Percentiles rank a stretch among this genome's conserved stretches.
Evolutionary conservation across 805 yeast species (phyloP).

Genomic region (Barnettozyma botsteinii): DNA sequence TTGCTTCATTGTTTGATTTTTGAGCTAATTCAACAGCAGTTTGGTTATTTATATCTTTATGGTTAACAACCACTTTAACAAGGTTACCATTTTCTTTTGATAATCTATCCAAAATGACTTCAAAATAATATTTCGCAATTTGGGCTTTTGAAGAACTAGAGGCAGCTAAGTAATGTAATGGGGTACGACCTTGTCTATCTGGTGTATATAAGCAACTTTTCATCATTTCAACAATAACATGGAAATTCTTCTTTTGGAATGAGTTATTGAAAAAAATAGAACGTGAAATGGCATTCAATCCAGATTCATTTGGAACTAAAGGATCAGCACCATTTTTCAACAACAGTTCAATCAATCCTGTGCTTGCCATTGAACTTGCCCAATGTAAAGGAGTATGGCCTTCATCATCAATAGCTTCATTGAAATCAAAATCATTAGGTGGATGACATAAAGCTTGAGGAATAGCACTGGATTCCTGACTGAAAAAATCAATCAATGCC

Average conservation of each 20-base stretch:
- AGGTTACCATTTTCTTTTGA: slow-evolving; percentile 35
- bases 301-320: slow-evolving; percentile 43
- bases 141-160: slow-evolving; percentile 43
- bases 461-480: slow-evolving; percentile 30
- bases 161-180: slow-evolving; percentile 62
- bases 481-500: slow-evolving; percentile 44
- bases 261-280: slow-evolving; percentile 69
- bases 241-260: slow-evolving; percentile 55
- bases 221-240: slow-evolving; percentile 50
- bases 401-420: slow-evolving; percentile 68
- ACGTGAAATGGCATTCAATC: slow-evolving; percentile 67
- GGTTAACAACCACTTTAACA: slow-evolving; percentile 58
- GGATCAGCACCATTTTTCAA: slow-evolving; percentile 60
- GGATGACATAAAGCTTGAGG: slow-evolving; percentile 41
- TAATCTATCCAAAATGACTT: slow-evolving; percentile 40
- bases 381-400: slow-evolving; percentile 81
- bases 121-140: slow-evolving; percentile 51
- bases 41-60: slow-evolving; percentile 77
- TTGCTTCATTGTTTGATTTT: slow-evolving; percentile 42
- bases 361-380: slow-evolving; percentile 77
- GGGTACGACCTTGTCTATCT: slow-evolving; percentile 66
- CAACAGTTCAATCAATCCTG: slow-evolving; percentile 51
- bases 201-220: slow-evolving; percentile 65
- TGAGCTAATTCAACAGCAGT: slow-evolving; percentile 81
- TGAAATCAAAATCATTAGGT: slow-evolving; percentile 58